Conservation (phyloP, 23 red algal species). For the Pyropia yezoensis region DNA sequence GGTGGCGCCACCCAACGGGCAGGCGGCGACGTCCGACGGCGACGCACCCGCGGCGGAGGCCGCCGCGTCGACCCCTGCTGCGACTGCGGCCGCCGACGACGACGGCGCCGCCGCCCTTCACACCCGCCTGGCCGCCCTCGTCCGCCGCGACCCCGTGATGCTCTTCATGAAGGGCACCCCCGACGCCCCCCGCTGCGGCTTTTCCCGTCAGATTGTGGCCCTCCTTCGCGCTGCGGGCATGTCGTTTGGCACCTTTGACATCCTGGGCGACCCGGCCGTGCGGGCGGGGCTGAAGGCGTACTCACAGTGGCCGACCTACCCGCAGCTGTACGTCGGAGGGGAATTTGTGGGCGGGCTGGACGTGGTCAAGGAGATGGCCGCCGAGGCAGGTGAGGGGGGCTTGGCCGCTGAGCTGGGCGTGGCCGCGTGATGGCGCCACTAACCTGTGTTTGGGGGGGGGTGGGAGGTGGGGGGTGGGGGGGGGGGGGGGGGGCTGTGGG, state of each 20-base stretch:
- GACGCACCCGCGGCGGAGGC: too few species aligned
- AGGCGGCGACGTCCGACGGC: too few species aligned
- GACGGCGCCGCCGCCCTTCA: not conserved
- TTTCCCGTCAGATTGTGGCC: conserved; percentile 53
- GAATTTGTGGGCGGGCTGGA: conserved; percentile 85
- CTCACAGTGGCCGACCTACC: conserved; percentile 87
- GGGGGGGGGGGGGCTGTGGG: too few species aligned
- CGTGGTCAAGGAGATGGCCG: conserved; percentile 58
- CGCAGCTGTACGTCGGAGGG: conserved; percentile 84
- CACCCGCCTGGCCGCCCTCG: conserved; percentile 25
- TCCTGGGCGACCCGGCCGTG: conserved; percentile 64
- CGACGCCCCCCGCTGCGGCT: conserved; percentile 60
- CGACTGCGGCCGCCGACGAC: not conserved
- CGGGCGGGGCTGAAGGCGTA: conserved; percentile 57
- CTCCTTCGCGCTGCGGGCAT: conserved; percentile 36
- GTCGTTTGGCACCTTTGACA: conserved; percentile 68
- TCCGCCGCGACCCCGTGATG: conserved; percentile 36
- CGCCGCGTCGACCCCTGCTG: too few species aligned
- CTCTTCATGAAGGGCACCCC: conserved; percentile 98
- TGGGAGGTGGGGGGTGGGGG: too few species aligned
- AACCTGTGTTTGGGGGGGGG: too few species aligned
- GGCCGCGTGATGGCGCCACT: too few species aligned
- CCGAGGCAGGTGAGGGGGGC: conserved; percentile 29
- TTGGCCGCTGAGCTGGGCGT: conserved; percentile 30
- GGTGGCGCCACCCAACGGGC: too few species aligned